Percentiles rank a stretch among this genome's conserved stretches.
Conservation (phyloP, 2,329 filamentous ascomycete genomes). For the Arthrobotrys iridis region DNA sequence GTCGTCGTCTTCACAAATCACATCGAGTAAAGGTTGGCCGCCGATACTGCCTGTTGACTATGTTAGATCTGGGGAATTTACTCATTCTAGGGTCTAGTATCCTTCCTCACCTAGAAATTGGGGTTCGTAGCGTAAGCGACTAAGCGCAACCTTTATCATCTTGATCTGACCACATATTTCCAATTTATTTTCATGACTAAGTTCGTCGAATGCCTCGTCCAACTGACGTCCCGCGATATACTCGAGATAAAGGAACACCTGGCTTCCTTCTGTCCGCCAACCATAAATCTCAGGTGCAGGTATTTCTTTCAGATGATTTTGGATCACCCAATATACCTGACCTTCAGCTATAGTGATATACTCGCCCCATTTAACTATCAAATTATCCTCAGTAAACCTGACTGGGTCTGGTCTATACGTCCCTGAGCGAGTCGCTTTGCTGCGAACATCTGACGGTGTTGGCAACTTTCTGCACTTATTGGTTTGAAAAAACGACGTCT, state of each 20-base stretch:
- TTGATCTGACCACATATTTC: constrained; percentile 1
- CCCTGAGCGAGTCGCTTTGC: background rate
- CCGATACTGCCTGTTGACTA: constrained; percentile 20
- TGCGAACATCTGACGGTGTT: constrained; percentile 24
- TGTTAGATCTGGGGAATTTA: constrained; percentile 4
- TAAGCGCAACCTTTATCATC: background rate
- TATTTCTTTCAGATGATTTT: constrained; percentile 23
- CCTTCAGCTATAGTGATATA: constrained; percentile 30
- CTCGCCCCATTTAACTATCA: constrained; percentile 30
- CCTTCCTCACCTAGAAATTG: constrained; percentile 16
- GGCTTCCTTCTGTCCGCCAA: constrained; percentile 21
- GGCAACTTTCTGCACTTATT: constrained; percentile 14
- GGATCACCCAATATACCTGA: constrained; percentile 26
- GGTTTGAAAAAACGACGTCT: constrained; percentile 14
- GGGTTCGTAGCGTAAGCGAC: background rate
- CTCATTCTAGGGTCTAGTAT: background rate
- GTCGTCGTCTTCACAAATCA: constrained; percentile 14
- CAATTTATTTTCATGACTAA: background rate
- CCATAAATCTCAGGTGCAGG: constrained; percentile 29
- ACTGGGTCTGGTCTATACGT: constrained; percentile 15
- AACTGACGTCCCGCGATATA: constrained; percentile 7
- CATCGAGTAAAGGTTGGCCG: constrained; percentile 20
- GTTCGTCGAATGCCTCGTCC: constrained; percentile 2
- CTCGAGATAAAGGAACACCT: constrained; percentile 25
- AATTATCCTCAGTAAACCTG: background rate